These are phyloP conservation scores for Suhomyces tanzawaensis DNA, from an alignment of 805 yeast species.

Conservation along the genomic window DNA sequence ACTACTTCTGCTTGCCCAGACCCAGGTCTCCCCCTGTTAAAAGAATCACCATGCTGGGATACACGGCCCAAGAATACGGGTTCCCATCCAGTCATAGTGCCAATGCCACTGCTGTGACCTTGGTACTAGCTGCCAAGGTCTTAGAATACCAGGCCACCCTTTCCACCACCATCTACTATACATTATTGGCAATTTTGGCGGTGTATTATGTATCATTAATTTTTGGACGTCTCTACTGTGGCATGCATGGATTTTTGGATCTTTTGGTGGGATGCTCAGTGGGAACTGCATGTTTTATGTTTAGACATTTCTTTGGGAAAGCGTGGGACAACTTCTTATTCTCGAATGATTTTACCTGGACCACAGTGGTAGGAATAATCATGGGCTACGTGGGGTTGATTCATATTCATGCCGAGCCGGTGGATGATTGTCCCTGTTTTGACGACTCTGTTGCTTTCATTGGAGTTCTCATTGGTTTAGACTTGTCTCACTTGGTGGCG, in stretches of 20 bases:
- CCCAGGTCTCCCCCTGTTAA: slow-evolving; percentile 91
- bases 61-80: slow-evolving; percentile 91
- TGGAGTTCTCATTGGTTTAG: slow-evolving; percentile 82
- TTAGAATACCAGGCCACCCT: slow-evolving; percentile 7
- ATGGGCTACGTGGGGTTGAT: slow-evolving; percentile 49
- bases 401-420: slow-evolving; percentile 75
- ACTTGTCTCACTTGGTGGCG: slow-evolving; percentile 56
- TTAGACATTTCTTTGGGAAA: slow-evolving; percentile 41
- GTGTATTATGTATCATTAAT: slow-evolving; percentile 65
- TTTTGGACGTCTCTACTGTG: slow-evolving; percentile 86
- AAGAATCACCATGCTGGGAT: slow-evolving; percentile 85
- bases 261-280: slow-evolving; percentile 60
- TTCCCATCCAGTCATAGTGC: slow-evolving; percentile 95
- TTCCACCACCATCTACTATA: slow-evolving; percentile 15
- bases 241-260: slow-evolving; percentile 95
- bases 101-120: slow-evolving; percentile 80
- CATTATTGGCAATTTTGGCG: slow-evolving; percentile 16
- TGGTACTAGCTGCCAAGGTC: slow-evolving; percentile 35
- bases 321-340: slow-evolving; percentile 48
- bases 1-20: slow-evolving; percentile 84
- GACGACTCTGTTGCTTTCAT: slow-evolving; percentile 93
- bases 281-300: slow-evolving; percentile 54
- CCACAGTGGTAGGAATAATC: slow-evolving; percentile 36
- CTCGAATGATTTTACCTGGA: slow-evolving; percentile 16
- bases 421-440: slow-evolving; percentile 93